Base-by-base conservation (phyloP, 257 asterid genomes). In the Gentiana straminea region DNA sequence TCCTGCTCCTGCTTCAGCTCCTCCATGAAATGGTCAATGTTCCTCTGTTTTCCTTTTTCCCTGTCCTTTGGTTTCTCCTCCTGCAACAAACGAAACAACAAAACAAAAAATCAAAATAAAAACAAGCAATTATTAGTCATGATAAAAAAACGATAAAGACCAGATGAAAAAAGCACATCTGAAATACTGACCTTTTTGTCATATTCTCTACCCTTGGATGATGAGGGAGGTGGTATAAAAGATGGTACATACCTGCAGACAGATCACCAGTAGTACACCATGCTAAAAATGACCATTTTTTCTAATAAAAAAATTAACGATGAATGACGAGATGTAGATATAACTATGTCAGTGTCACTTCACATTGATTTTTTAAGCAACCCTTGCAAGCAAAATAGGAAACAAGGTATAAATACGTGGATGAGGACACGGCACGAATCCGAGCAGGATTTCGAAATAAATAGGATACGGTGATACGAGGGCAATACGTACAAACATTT, bases 191-290 rank as follows among this genome's bases (percentile, higher is more conserved):
- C 95, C 90, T 86, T 85, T 81, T 76, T 88, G 59, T 89, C 95
- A 59, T 71, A 74, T 53, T 89, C 97, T 78, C 79, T 86, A 70
- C 75, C 77, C 82, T 81, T 89, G 64, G 86, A 71, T 70, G 93
- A 94, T 92, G 80, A 71, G 63, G 95, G 89, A 70, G 97, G 97
- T 13, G 97, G 97, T 64, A 86, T 69, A 75, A 86, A 89, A 66
- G 95, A 89, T 34, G 97, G 97, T 13, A 89, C 95, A 78, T 89
- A 89, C 95, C 97, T 89, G 97, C 82, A 83, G 63, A 71, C 73
- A 70, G 54, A 66, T 74, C 66, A 72, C 73, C 68, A 58, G 71
- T 73, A 73, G 74, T 89, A 70, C 61, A 75, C 79, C 69, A 67
- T 62, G 65, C 73, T 59, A 66, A 56, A 34, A 49, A 71, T 58